A percentile compares a stretch with the other conserved stretches of the same genome.
These are phyloP conservation scores for Pichia manshurica DNA, from an alignment of 805 yeast species.

Conservation along the genomic window DNA sequence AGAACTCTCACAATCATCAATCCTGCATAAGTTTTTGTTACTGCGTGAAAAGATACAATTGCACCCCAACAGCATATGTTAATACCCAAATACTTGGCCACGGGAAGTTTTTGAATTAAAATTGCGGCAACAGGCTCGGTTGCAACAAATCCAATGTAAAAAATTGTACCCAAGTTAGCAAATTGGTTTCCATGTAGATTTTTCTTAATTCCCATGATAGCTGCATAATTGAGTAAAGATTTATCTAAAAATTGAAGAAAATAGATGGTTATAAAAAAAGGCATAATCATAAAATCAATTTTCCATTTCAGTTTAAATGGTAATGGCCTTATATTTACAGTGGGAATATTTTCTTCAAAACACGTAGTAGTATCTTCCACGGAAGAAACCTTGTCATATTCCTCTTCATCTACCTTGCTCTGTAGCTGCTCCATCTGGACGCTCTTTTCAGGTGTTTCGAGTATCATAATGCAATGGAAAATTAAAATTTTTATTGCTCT, in stretches of 20 bases:
- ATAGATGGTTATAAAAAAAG: constrained; percentile 10
- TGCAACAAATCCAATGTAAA: constrained; percentile 42
- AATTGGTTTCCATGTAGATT: constrained; percentile 10
- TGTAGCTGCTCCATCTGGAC: no score
- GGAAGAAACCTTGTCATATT: no score
- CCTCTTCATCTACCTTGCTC: no score
- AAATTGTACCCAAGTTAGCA: constrained; percentile 32
- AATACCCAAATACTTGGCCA: constrained; percentile 27
- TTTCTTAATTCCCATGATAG: constrained; percentile 43
- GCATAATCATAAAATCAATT: constrained; percentile 11
- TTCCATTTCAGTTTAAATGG: constrained; percentile 11
- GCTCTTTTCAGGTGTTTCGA: no score
- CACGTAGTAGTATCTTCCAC: no score
- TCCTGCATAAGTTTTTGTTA: constrained; percentile 40
- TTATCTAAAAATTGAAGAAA: constrained; percentile 35
- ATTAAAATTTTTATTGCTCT: no score
- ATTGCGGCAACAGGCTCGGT: constrained; percentile 41
- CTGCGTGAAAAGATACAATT: constrained; percentile 35
- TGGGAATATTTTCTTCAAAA: neutral
- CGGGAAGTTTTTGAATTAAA: constrained; percentile 33
- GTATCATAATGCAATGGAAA: no score
- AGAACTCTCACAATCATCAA: constrained; percentile 39
- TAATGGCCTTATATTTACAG: neutral
- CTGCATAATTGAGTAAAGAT: constrained; percentile 53
- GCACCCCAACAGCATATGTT: constrained; percentile 32